Evolutionary conservation across 1,284 basidiomycete species (phyloP), one percentile per base, ranked within the genome.

Genomic region (Blastosporella zonata): DNA sequence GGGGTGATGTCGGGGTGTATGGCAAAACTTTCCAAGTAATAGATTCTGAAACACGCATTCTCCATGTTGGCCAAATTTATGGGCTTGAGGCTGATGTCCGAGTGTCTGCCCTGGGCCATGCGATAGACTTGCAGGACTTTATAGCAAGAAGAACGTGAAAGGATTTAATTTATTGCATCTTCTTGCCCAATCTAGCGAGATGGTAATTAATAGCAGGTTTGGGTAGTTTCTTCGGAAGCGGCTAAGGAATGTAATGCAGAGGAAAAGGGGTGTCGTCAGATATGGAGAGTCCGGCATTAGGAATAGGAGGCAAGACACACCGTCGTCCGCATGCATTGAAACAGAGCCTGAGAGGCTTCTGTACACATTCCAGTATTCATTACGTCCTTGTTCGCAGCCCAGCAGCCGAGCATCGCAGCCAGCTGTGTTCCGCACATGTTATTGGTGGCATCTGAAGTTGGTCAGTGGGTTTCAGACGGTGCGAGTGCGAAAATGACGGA

Each of bases 311-410:
- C n/a, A n/a, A 41, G 39, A 78, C 90, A 62, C 53, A 94, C 92
- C 63, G 84, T 79, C 35, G 82, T 89, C 56, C 83, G 74, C 93
- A 97, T 96, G 74, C 94, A 97, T 27, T 82, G 75, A 61, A 88
- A 89, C 50, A 97, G 69, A 18, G 72, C 68, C 56, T 84, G 72
- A 0, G 93, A 86, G 13, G 79, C 71, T 12, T 79, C 74, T 50
- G 79, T 77, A 66, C 94, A 97, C 21, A 70, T 58, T 1, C 73
- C 73, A 8, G 73, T 71, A 18, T 82, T 84, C 58, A 79, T 76
- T 25, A 89, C 55, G 66, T 97, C 93, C 25, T 75, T 73, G 2
- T 82, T 79, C 13, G 87, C 84, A n/a, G 93, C 91, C 90, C 92
- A 96, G 70, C 94, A 97, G 39, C 85, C 83, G 31, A 97, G 80